Base-by-base conservation (phyloP, 139 green algal species). In the Micromonas pusilla region DNA sequence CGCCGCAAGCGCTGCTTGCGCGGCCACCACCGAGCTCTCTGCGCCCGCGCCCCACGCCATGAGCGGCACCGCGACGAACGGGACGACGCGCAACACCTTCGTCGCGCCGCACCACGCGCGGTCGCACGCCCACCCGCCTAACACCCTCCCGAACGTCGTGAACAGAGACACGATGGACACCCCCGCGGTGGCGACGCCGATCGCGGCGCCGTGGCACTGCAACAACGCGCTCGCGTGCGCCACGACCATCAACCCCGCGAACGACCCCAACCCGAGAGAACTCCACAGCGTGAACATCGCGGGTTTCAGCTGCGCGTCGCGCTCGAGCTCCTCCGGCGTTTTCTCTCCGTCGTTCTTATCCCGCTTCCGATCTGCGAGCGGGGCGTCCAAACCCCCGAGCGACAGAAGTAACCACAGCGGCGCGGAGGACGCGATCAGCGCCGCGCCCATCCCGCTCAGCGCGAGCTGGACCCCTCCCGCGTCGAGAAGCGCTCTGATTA, bases 91-190 rank as follows among this genome's bases (percentile, higher is more conserved):
- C 26, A 78, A 32, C 53, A 78, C 72, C 32, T 21, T 26, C 30
- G 60, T 62, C 20, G 68, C 26, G 21, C 2, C 23, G 23, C 60
- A 23, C 9, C 45, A 9, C 45, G 45, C 9, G 52, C 72, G 72
- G 39, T 78, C 72, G 72, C 72, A 78, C 53, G 53, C 32, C 52
- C 52, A 78, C 1, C 72, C 72, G 3, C 72, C 72, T 0, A 68
- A 54, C 1, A 78, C 70, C 21, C 72, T 23, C 9, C 72, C 72
- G 52, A 39, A 19, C 3, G 72, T 57, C 19, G 72, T 71, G 45
- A 68, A 31, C 3, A 54, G 2, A 28, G 52, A 70, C 30, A 78
- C 72, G 52, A 70, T 54, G 6, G 26, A 53, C 25, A 78, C 52
- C 0, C 72, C 72, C 26, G 33, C 72, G 38, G 68, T 62, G 3